These are phyloP conservation scores for Leucosporidium yakuticum DNA, from an alignment of 768 basidiomycete genomes.

Conservation along the genomic window DNA sequence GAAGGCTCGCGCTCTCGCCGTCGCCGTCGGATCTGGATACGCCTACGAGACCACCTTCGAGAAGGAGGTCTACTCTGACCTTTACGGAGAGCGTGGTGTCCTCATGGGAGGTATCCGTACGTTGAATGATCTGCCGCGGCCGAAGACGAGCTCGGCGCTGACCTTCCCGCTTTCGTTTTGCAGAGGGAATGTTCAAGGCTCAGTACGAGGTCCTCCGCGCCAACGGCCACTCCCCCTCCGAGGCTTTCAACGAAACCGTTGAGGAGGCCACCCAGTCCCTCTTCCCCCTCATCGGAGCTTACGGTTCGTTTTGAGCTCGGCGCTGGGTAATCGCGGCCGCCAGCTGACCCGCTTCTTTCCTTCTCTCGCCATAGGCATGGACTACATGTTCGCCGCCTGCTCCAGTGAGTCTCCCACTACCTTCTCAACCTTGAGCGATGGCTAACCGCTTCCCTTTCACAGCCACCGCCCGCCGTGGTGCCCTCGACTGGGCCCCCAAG, in stretches of 20 bases:
- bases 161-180: slow-evolving; percentile 2
- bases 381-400: slow-evolving; percentile 26
- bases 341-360: slow-evolving; percentile 47
- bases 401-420: slow-evolving; percentile 1
- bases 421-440: not conserved
- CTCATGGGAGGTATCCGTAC: slow-evolving; percentile 50
- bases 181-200: slow-evolving; percentile 96
- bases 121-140: slow-evolving; percentile 44
- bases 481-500: slow-evolving; percentile 93
- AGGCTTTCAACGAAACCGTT: slow-evolving; percentile 99
- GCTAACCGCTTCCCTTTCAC: slow-evolving; percentile 47
- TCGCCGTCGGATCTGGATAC: slow-evolving; percentile 93
- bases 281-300: slow-evolving; percentile 90
- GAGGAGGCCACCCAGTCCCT: slow-evolving; percentile 99
- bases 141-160: not conserved
- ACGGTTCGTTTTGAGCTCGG: slow-evolving; percentile 49
- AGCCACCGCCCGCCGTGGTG: slow-evolving; percentile 96
- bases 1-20: slow-evolving; percentile 89
- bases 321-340: too few species aligned
- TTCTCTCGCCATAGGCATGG: slow-evolving; percentile 24
- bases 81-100: slow-evolving; percentile 99
- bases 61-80: slow-evolving; percentile 99
- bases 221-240: slow-evolving; percentile 93
- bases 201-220: slow-evolving; percentile 97
- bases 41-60: slow-evolving; percentile 98